Percentiles rank a stretch among this genome's conserved stretches.
These are phyloP conservation scores for Actinomucor elegans DNA, from an alignment of 371 early-diverging fungal genomes.

Conservation along the genomic window DNA sequence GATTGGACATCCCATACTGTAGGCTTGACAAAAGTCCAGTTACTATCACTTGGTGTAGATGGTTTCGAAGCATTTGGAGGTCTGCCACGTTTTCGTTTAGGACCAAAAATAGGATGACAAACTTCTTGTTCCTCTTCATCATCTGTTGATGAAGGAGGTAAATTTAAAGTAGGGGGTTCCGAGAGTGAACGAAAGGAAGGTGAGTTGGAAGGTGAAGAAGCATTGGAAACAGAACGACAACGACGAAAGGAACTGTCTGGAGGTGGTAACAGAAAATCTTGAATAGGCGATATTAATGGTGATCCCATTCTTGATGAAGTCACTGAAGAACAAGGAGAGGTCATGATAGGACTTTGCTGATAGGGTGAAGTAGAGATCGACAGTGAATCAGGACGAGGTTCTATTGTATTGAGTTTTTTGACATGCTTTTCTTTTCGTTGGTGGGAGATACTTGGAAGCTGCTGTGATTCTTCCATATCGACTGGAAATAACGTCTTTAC, in stretches of 20 bases:
- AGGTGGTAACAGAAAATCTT: constrained; percentile 13
- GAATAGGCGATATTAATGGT: constrained; percentile 12
- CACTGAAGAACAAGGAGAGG: constrained; percentile 13
- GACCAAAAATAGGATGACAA: constrained; percentile 15
- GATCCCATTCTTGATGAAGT: constrained; percentile 11
- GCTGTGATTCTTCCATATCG: constrained; percentile 1
- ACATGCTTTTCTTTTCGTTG: background rate
- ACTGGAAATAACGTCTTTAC: constrained; percentile 12
- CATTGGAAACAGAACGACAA: constrained; percentile 8
- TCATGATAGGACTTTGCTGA: constrained; percentile 21
- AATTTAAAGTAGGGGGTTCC: constrained; percentile 24
- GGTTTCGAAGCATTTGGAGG: constrained; percentile 43
- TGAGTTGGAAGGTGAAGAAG: constrained; percentile 13
- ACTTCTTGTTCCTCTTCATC: constrained; percentile 1
- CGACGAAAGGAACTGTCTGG: constrained; percentile 10
- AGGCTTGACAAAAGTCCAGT: constrained; percentile 32
- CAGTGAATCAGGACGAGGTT: constrained; percentile 7
- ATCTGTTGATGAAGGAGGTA: constrained; percentile 2
- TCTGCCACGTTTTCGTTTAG: constrained; percentile 45
- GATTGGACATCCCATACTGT: constrained; percentile 35
- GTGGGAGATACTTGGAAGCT: constrained; percentile 1
- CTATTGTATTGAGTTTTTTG: constrained; percentile 13
- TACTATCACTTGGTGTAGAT: constrained; percentile 14
- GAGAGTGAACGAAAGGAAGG: constrained; percentile 32
- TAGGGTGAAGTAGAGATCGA: constrained; percentile 16